Conservation (phyloP, 768 basidiomycete species). For the Floccularia luteovirens region DNA sequence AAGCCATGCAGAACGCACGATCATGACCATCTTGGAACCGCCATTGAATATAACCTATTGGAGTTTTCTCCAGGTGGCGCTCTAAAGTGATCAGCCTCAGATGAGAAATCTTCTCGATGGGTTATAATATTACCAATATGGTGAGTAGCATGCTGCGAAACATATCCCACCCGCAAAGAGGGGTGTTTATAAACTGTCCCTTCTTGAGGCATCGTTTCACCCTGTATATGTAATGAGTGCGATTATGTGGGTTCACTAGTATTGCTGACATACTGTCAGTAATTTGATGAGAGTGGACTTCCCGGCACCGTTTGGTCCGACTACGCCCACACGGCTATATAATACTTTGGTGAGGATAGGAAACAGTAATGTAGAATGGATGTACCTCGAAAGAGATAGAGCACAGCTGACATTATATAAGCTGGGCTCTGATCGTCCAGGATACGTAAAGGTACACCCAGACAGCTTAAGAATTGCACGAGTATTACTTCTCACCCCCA, state of each 20-base stretch:
- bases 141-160: slow-evolving; percentile 97
- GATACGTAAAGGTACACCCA: slow-evolving; percentile 92
- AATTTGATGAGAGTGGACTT: slow-evolving; percentile 96
- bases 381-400: slow-evolving; percentile 86
- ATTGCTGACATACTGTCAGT: slow-evolving; percentile 53
- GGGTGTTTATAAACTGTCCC: slow-evolving; percentile 94
- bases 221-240: slow-evolving; percentile 32
- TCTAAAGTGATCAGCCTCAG: slow-evolving; percentile 34
- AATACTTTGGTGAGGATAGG: slow-evolving; percentile 11
- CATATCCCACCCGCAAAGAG: slow-evolving; percentile 88
- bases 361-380: slow-evolving; percentile 15
- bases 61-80: slow-evolving; percentile 92
- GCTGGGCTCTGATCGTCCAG: slow-evolving; percentile 73
- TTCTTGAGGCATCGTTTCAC: slow-evolving; percentile 87
- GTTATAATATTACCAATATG: slow-evolving; percentile 58
- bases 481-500: slow-evolving; percentile 95
- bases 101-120: background rate
- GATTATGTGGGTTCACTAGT: slow-evolving; percentile 5
- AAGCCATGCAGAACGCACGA: slow-evolving; percentile 41
- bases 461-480: slow-evolving; percentile 91
- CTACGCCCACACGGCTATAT: slow-evolving; percentile 78
- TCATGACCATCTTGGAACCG: slow-evolving; percentile 98
- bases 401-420: slow-evolving; percentile 87
- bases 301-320: slow-evolving; percentile 93
- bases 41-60: slow-evolving; percentile 97